Conservation (phyloP, 768 basidiomycete species). For the Lactarius sanguifluus region DNA sequence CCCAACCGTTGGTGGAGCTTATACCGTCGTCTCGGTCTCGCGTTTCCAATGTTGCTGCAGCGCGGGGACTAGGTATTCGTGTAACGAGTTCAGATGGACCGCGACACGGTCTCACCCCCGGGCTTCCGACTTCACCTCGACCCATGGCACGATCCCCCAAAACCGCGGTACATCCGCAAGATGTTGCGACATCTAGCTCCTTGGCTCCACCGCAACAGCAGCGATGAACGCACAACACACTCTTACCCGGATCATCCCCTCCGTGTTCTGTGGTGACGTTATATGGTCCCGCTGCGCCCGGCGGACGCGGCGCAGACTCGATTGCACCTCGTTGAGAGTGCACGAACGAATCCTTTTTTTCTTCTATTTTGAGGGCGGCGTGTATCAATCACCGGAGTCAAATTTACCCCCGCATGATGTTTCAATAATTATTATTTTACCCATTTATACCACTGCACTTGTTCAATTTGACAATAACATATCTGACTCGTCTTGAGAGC, state of each 20-base stretch:
- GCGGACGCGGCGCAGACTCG: slow-evolving; percentile 7
- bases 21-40: slow-evolving; percentile 17
- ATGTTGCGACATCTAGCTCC: slow-evolving; percentile 6
- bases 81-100: slow-evolving; percentile 30
- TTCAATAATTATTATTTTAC: slow-evolving; percentile 27
- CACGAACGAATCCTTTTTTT: not conserved
- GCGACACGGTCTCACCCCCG: slow-evolving; percentile 31
- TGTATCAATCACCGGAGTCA: slow-evolving; percentile 24
- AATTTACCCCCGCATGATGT: slow-evolving; percentile 30
- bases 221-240: slow-evolving; percentile 10
- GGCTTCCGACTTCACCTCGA: slow-evolving; percentile 34
- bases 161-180: slow-evolving; percentile 13
- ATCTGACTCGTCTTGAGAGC: slow-evolving; percentile 3
- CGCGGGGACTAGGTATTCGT: slow-evolving; percentile 28
- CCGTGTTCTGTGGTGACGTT: slow-evolving; percentile 18
- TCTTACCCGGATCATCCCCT: not conserved
- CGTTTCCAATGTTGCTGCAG: slow-evolving; percentile 25
- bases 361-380: slow-evolving; percentile 15
- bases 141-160: slow-evolving; percentile 29
- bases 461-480: slow-evolving; percentile 4
- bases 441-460: slow-evolving; percentile 28
- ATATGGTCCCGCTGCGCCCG: slow-evolving; percentile 9
- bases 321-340: slow-evolving; percentile 12
- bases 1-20: slow-evolving; percentile 43
- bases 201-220: slow-evolving; percentile 10